These are phyloP conservation scores for Marchantia polymorpha DNA, from an alignment of 225 moss, liverwort and hornwort genomes.

Conservation along the genomic window DNA sequence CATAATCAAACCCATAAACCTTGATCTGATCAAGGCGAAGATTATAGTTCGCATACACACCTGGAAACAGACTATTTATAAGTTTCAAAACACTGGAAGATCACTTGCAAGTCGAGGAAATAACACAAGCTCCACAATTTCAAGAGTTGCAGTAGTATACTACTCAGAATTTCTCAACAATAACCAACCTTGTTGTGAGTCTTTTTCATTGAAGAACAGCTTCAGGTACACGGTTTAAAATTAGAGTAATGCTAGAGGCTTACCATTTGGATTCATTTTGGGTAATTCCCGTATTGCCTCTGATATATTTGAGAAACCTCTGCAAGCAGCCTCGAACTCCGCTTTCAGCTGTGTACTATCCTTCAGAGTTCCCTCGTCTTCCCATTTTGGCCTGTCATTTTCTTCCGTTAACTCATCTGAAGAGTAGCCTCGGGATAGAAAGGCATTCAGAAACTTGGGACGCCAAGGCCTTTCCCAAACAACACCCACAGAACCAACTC, in stretches of 20 bases:
- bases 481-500: background rate
- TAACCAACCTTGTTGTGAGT: too few relatives aligned
- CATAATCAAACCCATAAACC: conserved; percentile 88
- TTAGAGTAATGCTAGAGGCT: background rate
- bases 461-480: background rate
- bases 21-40: conserved; percentile 73
- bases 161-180: too few relatives aligned
- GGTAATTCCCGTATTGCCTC: conserved; percentile 54
- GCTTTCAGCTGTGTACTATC: conserved; percentile 44
- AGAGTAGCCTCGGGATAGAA: background rate
- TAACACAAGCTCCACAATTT: background rate
- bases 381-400: background rate
- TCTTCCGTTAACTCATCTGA: conserved; percentile 5
- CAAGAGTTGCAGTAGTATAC: too few relatives aligned
- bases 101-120: background rate
- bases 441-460: background rate
- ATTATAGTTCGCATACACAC: conserved; percentile 87
- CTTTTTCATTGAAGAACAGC: too few relatives aligned
- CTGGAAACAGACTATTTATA: conserved; percentile 36
- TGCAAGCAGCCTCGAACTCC: conserved; percentile 65
- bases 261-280: conserved; percentile 86
- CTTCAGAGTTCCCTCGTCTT: conserved; percentile 1
- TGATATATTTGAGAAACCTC: conserved; percentile 46
- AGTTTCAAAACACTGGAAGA: background rate
- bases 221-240: background rate